Conservation (phyloP, 768 basidiomycete genomes). For the Russula emetica region DNA sequence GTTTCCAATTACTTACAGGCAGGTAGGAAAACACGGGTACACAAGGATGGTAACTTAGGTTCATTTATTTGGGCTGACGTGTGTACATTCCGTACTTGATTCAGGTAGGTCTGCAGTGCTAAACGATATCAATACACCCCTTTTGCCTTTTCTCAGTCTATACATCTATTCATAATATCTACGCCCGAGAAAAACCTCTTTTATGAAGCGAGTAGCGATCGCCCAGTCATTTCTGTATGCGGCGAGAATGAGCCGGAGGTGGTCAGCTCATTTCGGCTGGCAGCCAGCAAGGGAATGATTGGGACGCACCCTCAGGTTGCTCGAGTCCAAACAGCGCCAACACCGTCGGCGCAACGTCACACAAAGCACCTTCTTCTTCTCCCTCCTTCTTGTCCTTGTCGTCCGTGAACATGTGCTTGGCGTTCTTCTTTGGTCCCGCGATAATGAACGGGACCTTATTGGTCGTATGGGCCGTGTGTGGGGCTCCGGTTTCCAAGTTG, state of each 20-base stretch:
- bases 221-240: slow-evolving; percentile 48
- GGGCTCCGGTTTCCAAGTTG: slow-evolving; percentile 74
- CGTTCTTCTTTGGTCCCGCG: slow-evolving; percentile 46
- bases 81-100: neutral
- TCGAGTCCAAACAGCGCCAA: slow-evolving; percentile 71
- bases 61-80: too few relatives aligned
- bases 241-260: too few relatives aligned
- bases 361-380: slow-evolving; percentile 70
- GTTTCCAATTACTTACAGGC: neutral
- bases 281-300: neutral
- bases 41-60: too few relatives aligned
- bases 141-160: neutral
- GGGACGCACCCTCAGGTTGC: slow-evolving; percentile 59
- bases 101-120: too few relatives aligned
- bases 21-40: neutral
- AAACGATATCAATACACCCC: neutral
- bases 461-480: slow-evolving; percentile 89
- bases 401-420: slow-evolving; percentile 45
- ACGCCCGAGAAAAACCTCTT: neutral
- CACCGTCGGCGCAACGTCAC: slow-evolving; percentile 88
- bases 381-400: slow-evolving; percentile 48
- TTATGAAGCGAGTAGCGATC: slow-evolving; percentile 45
- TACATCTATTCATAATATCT: neutral
- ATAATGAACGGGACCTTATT: slow-evolving; percentile 91
- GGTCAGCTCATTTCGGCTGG: neutral